Percentiles rank a stretch among this genome's conserved stretches.
Evolutionary conservation across 441 rosid species (phyloP).

Genomic region (Corymbia citriodora): DNA sequence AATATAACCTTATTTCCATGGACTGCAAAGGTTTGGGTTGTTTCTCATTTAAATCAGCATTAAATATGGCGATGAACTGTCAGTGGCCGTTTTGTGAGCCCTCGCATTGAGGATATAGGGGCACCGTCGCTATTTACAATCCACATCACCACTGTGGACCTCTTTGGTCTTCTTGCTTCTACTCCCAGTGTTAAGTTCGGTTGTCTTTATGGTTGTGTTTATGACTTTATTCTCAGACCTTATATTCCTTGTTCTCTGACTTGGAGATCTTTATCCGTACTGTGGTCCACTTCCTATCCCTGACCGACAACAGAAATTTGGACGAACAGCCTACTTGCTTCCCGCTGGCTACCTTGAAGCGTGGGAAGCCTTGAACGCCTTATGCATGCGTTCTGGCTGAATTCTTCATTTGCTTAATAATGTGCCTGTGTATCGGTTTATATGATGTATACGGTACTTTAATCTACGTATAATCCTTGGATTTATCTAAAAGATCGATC

Average conservation of each 20-base stretch:
- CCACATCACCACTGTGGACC: neutral
- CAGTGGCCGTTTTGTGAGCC: neutral
- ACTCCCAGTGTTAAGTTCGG: neutral
- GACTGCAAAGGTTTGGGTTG: neutral
- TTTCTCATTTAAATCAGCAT: neutral
- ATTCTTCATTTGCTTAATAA: neutral
- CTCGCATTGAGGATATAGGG: no score
- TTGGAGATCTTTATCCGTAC: neutral
- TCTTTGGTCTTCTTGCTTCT: no score
- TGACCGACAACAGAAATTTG: constrained; percentile 64
- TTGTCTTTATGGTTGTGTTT: neutral
- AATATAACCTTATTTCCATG: neutral
- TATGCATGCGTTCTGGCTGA: neutral
- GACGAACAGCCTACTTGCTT: constrained; percentile 33
- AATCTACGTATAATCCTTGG: neutral
- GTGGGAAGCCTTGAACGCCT: neutral
- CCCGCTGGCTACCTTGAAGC: neutral
- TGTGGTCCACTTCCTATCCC: constrained; percentile 12
- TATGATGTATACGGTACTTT: neutral
- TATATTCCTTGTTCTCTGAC: neutral
- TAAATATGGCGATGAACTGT: neutral
- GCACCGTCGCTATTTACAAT: neutral
- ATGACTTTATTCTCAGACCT: neutral
- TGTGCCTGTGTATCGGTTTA: neutral
- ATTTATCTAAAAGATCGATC: neutral